Evolutionary conservation across 768 basidiomycete genomes (phyloP).

Genomic region (Cystobasidium tubakii): DNA sequence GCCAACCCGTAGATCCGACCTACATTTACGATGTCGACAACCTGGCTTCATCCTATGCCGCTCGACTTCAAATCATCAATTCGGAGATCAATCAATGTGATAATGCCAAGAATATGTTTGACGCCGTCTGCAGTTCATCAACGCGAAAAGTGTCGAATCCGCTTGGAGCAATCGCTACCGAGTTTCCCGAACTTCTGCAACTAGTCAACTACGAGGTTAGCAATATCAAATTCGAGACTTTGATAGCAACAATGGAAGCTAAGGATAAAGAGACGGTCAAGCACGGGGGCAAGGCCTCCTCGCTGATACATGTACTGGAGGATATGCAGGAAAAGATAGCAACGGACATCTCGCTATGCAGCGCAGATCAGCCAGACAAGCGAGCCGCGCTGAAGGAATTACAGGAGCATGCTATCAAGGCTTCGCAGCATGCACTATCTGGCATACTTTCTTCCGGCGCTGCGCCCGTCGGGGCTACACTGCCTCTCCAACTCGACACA

Average conservation of each 20-base stretch:
- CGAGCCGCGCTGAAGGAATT: neutral
- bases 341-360: neutral
- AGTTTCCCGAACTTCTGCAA: constrained; percentile 24
- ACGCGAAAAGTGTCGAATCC: constrained; percentile 28
- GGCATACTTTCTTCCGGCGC: neutral
- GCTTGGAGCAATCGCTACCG: neutral
- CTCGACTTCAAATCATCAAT: neutral
- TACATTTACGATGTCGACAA: constrained; percentile 27
- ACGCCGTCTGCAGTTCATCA: neutral
- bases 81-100: constrained; percentile 10
- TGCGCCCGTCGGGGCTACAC: neutral
- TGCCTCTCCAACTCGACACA: neutral
- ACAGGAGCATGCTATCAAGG: neutral
- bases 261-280: neutral
- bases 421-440: neutral
- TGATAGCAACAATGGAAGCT: neutral
- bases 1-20: neutral
- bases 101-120: constrained; percentile 17
- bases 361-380: neutral
- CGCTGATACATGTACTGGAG: neutral
- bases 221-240: constrained; percentile 7
- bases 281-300: neutral
- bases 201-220: constrained; percentile 1
- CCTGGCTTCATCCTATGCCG: neutral
- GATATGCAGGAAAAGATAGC: neutral